A percentile compares a stretch with the other conserved stretches of the same genome.
Evolutionary conservation across 352 stramenopile genomes (phyloP).

Genomic region (Globisporangium iwayamae): DNA sequence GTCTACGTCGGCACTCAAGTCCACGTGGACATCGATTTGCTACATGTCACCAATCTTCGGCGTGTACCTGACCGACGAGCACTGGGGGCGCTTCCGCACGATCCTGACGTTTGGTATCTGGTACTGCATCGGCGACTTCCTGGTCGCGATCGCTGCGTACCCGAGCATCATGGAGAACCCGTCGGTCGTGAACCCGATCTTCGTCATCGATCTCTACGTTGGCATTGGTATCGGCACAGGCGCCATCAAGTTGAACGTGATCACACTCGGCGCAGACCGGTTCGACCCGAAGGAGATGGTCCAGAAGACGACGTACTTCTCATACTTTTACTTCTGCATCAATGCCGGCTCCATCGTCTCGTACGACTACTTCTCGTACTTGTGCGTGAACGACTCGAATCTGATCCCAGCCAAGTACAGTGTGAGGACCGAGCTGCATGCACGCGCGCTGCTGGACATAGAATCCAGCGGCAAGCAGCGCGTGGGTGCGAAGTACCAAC

Average conservation of each 20-base stretch:
- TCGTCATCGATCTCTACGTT: slow-evolving; percentile 51
- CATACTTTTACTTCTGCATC: slow-evolving; percentile 54
- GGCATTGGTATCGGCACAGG: slow-evolving; percentile 46
- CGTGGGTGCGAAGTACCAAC: too few relatives aligned
- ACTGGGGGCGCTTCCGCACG: slow-evolving; percentile 46
- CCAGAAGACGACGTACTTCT: slow-evolving; percentile 71
- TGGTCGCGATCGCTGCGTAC: slow-evolving; percentile 53
- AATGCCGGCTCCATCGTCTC: slow-evolving; percentile 69
- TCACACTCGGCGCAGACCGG: slow-evolving; percentile 61
- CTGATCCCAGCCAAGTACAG: slow-evolving; percentile 53
- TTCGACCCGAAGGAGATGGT: slow-evolving; percentile 44
- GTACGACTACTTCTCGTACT: slow-evolving; percentile 72
- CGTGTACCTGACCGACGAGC: slow-evolving; percentile 14
- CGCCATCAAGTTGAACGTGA: slow-evolving; percentile 53
- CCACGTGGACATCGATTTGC: too few relatives aligned
- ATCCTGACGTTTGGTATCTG: slow-evolving; percentile 35
- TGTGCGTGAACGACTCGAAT: slow-evolving; percentile 69
- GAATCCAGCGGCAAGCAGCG: too few relatives aligned
- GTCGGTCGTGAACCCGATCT: slow-evolving; percentile 43
- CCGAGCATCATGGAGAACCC: slow-evolving; percentile 42
- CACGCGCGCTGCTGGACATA: too few relatives aligned
- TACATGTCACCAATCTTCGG: too few relatives aligned
- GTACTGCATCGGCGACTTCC: slow-evolving; percentile 61
- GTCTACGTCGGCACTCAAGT: too few relatives aligned
- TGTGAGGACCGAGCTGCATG: too few relatives aligned